A percentile compares a stretch with the other conserved stretches of the same genome.
These are phyloP conservation scores for Globisporangium ultimum DNA, from an alignment of 352 stramenopile genomes.

Conservation along the genomic window DNA sequence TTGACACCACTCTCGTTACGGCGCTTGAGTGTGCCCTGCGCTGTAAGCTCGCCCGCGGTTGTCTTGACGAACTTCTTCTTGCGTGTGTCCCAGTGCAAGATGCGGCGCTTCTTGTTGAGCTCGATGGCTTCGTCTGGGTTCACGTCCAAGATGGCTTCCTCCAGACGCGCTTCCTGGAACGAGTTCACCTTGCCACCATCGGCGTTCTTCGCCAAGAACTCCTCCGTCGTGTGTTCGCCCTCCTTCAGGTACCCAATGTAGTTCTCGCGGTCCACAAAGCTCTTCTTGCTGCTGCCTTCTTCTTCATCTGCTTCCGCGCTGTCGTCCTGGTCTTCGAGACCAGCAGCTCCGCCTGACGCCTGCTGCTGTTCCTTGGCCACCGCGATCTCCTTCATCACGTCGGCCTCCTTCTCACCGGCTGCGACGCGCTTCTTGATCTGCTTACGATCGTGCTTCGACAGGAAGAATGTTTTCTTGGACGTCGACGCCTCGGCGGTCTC, in stretches of 20 bases:
- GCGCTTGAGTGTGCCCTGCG: conserved; percentile 74
- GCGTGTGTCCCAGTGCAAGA: conserved; percentile 98
- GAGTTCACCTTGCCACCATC: conserved; percentile 77
- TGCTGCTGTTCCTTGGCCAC: conserved; percentile 37
- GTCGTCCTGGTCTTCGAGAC: conserved; percentile 7
- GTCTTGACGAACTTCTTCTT: conserved; percentile 97
- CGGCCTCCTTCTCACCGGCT: conserved; percentile 65
- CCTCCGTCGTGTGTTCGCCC: conserved; percentile 68
- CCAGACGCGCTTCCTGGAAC: conserved; percentile 84
- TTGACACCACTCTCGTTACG: conserved; percentile 83
- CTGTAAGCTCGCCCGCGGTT: conserved; percentile 88
- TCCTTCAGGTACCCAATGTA: conserved; percentile 87
- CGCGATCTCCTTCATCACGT: conserved; percentile 64
- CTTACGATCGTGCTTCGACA: conserved; percentile 95
- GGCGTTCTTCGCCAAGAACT: conserved; percentile 65
- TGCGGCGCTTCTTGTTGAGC: conserved; percentile 96
- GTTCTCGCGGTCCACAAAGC: conserved; percentile 80
- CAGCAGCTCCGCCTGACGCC: neutral
- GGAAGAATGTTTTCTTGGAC: conserved; percentile 75
- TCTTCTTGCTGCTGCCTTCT: conserved; percentile 18
- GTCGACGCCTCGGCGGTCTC: conserved; percentile 6
- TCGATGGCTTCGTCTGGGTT: conserved; percentile 97
- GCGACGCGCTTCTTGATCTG: conserved; percentile 90
- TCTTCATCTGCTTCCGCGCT: conserved; percentile 25
- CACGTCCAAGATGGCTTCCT: conserved; percentile 97